phyloP scores from a whole-genome alignment of 805 yeast genomes.

The Komagataella mondaviorum region DNA sequence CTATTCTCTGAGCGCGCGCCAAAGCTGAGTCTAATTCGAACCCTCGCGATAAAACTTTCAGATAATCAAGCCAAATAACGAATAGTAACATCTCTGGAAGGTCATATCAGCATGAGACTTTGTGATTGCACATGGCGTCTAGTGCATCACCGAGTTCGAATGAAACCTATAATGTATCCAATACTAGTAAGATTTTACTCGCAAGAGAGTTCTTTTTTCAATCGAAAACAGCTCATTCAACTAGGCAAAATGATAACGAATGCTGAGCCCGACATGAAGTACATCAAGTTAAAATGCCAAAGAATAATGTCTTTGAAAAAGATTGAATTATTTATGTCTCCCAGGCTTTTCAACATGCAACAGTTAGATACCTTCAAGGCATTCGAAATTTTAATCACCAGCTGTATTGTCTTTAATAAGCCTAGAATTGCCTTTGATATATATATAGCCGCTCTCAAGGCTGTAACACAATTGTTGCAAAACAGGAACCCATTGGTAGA shows the following conservation, averaged over 20 bases:
- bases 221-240: background rate
- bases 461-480: background rate
- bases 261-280: background rate
- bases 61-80: background rate
- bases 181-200: background rate
- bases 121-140: background rate
- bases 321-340: background rate
- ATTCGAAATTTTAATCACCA: background rate
- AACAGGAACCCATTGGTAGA: background rate
- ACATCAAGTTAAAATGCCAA: background rate
- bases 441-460: background rate
- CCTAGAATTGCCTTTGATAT: background rate
- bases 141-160: background rate
- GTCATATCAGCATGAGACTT: background rate
- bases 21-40: constrained; percentile 6
- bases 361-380: background rate
- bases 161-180: background rate
- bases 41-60: background rate
- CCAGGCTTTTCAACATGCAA: background rate
- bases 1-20: background rate
- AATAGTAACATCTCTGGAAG: background rate
- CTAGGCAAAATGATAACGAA: background rate
- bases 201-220: background rate
- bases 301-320: background rate
- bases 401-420: background rate